A percentile compares a stretch with the other conserved stretches of the same genome.
phyloP scores from a whole-genome alignment of 2,329 filamentous ascomycete species.

The Monosporascus sp. region DNA sequence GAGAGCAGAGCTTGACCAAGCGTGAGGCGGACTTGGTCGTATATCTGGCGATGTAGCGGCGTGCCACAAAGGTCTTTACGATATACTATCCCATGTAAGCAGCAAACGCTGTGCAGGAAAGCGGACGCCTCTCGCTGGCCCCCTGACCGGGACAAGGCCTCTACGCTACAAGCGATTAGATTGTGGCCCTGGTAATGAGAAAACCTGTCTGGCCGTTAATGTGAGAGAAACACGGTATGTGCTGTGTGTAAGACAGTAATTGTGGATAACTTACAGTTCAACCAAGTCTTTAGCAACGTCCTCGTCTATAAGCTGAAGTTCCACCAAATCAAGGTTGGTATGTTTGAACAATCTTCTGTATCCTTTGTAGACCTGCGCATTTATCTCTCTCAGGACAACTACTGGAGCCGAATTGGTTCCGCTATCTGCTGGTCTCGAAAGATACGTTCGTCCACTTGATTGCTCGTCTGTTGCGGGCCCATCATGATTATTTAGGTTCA shows the following conservation, averaged over 20 bases:
- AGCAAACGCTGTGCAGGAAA: slow-evolving; percentile 36
- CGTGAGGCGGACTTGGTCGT: slow-evolving; percentile 32
- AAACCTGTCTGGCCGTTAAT: slow-evolving; percentile 13
- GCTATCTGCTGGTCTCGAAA: slow-evolving; percentile 25
- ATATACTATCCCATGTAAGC: slow-evolving; percentile 32
- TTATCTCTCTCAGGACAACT: slow-evolving; percentile 26
- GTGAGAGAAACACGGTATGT: no score
- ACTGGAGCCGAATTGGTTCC: slow-evolving; percentile 26
- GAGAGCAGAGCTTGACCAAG: slow-evolving; percentile 34
- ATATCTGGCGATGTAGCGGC: slow-evolving; percentile 29
- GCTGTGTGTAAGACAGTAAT: not conserved
- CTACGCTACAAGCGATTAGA: slow-evolving; percentile 19
- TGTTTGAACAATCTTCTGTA: slow-evolving; percentile 22
- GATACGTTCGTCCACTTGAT: slow-evolving; percentile 17
- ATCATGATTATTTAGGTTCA: slow-evolving; percentile 3
- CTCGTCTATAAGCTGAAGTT: slow-evolving; percentile 25
- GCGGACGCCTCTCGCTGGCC: slow-evolving; percentile 29
- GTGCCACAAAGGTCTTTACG: slow-evolving; percentile 25
- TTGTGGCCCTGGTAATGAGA: slow-evolving; percentile 24
- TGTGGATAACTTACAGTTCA: slow-evolving; percentile 19
- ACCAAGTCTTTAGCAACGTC: slow-evolving; percentile 24
- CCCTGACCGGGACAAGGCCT: slow-evolving; percentile 26
- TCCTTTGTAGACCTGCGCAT: slow-evolving; percentile 22
- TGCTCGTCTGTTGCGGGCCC: slow-evolving; percentile 11
- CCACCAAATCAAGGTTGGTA: slow-evolving; percentile 23